Conservation (phyloP, 345 rosid genomes). For the Theobroma cacao region DNA sequence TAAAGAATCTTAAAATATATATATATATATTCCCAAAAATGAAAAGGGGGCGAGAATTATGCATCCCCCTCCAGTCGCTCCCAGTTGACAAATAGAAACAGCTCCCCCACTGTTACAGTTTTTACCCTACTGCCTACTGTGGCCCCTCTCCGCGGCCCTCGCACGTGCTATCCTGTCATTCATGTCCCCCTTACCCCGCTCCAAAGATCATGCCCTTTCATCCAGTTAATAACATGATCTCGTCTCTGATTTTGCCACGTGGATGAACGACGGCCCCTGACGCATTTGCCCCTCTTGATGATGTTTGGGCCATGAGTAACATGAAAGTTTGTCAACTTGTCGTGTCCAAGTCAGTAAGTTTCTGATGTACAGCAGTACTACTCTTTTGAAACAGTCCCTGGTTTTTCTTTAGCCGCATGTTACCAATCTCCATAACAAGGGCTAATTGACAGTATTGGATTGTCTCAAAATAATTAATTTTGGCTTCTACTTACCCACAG, state of each 20-base stretch:
- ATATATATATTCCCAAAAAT: neutral
- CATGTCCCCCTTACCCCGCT: constrained; percentile 11
- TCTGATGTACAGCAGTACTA: too few relatives aligned
- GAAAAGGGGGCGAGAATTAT: constrained; percentile 20
- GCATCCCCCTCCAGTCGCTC: neutral
- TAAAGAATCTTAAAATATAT: too few relatives aligned
- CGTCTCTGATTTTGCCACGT: neutral
- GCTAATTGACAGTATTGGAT: too few relatives aligned
- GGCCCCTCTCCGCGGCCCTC: neutral
- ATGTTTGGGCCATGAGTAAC: neutral
- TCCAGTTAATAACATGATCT: too few relatives aligned
- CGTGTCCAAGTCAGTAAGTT: neutral
- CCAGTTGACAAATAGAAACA: constrained; percentile 2
- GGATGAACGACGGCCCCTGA: neutral
- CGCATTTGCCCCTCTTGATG: neutral
- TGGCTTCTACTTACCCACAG: too few relatives aligned
- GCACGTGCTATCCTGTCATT: constrained; percentile 30
- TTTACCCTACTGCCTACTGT: neutral
- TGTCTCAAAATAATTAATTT: too few relatives aligned
- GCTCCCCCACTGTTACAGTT: neutral
- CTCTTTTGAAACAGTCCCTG: too few relatives aligned
- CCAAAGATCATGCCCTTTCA: neutral
- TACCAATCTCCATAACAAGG: too few relatives aligned
- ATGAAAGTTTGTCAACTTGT: neutral
- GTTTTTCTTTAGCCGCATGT: too few relatives aligned